These are phyloP conservation scores for Radiomyces spectabilis DNA, from an alignment of 192 early-diverging fungal genomes.

Conservation along the genomic window DNA sequence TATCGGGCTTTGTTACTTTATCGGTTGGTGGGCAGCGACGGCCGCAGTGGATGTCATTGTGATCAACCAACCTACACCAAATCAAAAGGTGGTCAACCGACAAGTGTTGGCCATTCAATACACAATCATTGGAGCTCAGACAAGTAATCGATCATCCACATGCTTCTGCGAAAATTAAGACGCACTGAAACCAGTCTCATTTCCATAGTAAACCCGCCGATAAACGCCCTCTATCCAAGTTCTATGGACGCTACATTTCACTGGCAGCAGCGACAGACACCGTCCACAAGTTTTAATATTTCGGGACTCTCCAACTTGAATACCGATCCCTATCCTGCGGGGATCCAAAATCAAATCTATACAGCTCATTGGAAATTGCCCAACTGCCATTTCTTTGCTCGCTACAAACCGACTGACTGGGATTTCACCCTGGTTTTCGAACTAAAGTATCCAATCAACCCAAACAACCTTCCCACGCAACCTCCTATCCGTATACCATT, in stretches of 20 bases:
- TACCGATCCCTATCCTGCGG: constrained; percentile 2
- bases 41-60: constrained; percentile 2
- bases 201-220: too few species aligned
- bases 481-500: constrained; percentile 2
- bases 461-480: background rate
- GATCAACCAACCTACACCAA: background rate
- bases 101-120: constrained; percentile 1
- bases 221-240: background rate
- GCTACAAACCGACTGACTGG: constrained; percentile 5
- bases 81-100: background rate
- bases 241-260: background rate
- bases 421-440: constrained; percentile 1
- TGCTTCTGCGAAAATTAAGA: background rate
- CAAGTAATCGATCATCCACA: constrained; percentile 4
- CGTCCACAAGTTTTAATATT: background rate
- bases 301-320: background rate
- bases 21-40: too few species aligned
- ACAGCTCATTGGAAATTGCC: constrained; percentile 4
- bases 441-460: background rate
- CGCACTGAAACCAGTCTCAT: background rate
- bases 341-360: background rate
- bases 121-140: constrained; percentile 9
- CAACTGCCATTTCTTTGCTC: constrained; percentile 17
- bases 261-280: background rate
- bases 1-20: too few species aligned